Evolutionary conservation across 2,329 filamentous ascomycete species (phyloP).

Genomic region (Teratosphaeria viscida): DNA sequence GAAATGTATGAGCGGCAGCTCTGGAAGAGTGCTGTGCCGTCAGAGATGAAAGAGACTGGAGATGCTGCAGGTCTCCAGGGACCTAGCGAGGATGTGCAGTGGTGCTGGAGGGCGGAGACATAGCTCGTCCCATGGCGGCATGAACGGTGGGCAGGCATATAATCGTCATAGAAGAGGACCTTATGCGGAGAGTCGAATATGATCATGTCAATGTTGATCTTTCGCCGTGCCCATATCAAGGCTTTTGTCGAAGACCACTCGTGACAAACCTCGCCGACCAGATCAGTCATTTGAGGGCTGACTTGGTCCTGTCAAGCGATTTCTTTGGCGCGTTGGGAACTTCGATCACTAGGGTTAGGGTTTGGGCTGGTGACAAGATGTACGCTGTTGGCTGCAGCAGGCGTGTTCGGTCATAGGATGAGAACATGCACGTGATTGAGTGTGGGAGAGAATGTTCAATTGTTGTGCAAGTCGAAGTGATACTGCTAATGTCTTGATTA

Average conservation of each 20-base stretch:
- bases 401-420: background rate
- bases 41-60: background rate
- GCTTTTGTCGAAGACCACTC: too few species aligned
- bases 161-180: too few species aligned
- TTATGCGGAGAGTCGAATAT: too few species aligned
- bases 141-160: too few species aligned
- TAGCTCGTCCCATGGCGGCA: too few species aligned
- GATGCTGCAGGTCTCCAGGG: background rate
- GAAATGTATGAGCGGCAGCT: constrained; percentile 1
- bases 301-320: too few species aligned
- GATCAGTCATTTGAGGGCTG: background rate
- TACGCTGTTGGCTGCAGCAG: background rate
- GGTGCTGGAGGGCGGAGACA: background rate
- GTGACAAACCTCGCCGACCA: too few species aligned
- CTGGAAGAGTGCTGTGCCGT: background rate
- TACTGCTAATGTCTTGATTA: too few species aligned
- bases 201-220: too few species aligned
- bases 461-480: too few species aligned
- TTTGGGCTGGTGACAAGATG: background rate
- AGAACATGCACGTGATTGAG: background rate
- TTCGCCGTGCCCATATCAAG: too few species aligned
- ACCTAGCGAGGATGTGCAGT: background rate
- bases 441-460: too few species aligned
- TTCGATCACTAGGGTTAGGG: background rate
- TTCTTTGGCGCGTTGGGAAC: background rate